phyloP scores from a whole-genome alignment of 345 rosid species.

The Streptanthus diversifolius region DNA sequence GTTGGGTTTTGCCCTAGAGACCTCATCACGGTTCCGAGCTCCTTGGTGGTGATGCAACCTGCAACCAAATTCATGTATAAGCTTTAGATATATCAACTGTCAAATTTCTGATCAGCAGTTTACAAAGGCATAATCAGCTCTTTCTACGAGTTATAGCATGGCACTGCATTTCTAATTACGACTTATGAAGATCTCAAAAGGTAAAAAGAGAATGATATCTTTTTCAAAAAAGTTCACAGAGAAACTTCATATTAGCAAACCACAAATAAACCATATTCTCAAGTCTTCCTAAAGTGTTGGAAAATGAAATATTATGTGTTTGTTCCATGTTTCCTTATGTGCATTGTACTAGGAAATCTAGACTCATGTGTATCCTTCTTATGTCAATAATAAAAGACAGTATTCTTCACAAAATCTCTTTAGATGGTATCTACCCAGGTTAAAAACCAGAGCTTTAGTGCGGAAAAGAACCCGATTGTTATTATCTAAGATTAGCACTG shows the following conservation, averaged over 20 bases:
- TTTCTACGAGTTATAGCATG: not conserved
- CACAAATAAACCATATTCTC: not conserved
- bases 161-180: not conserved
- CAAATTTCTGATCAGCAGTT: not conserved
- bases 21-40: slow-evolving; percentile 43
- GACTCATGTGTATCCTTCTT: not conserved
- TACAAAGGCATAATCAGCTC: not conserved
- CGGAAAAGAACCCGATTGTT: not conserved
- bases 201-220: not conserved
- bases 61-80: not conserved
- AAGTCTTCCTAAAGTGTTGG: not conserved
- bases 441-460: too few relatives aligned
- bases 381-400: not conserved
- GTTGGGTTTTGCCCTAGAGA: slow-evolving; percentile 42
- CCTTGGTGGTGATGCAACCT: slow-evolving; percentile 48
- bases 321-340: not conserved
- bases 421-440: not conserved
- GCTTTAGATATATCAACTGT: not conserved
- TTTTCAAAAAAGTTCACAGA: not conserved
- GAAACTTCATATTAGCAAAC: not conserved
- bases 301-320: not conserved
- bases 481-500: not conserved
- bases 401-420: not conserved
- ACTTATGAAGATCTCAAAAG: not conserved
- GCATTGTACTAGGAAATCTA: not conserved